Base-by-base conservation (phyloP, 805 yeast species). In the Ascoidea rubescens region DNA sequence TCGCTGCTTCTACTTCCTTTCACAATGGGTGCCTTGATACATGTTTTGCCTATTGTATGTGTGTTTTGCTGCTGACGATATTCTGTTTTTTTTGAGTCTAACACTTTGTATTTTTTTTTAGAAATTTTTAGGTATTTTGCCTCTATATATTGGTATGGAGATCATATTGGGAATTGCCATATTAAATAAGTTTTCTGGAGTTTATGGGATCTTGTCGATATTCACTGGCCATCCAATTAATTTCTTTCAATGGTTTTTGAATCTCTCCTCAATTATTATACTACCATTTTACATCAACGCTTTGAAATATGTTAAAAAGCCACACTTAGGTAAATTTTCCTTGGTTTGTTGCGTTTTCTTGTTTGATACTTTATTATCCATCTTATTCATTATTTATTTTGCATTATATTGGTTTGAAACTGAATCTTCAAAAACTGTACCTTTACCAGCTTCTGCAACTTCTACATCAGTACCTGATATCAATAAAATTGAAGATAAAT, bases 141-240 rank as follows among this genome's bases (percentile, higher is more conserved):
- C 98, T 5, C 74, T 91, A 31, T 87, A 84, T 62, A 73, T 85
- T 30, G 98, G 97, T 12, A 95, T 89, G 30, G 98, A 91, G 64
- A 64, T 87, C 1, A 78, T 84, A 21, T 71, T 89, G 5, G 83
- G 87, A 1, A 71, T 86, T 44, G 84, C 90, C 14, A 75, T 89
- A 44, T 73, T 90, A 56, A 91, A 91, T 70, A 90, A 90, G 64
- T 87, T 90, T 58, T 81, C 95, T 54, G 96, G 98, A 7, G 71
- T 81, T 21, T 91, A 84, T 65, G 99, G 97, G 32, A 70, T 91
- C 43, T 69, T 89, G 28, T 89, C 97, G 0, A 65, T 91, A 31
- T 76, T 91, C 61, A 90, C 97, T 0, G 93, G 96, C 1, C 96
- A 90, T 62, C 93, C 93, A 1, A 72, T 90, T 52, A 82, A 80